Conservation (phyloP, 345 rosid species). For the Zanthoxylum bungeanum region DNA sequence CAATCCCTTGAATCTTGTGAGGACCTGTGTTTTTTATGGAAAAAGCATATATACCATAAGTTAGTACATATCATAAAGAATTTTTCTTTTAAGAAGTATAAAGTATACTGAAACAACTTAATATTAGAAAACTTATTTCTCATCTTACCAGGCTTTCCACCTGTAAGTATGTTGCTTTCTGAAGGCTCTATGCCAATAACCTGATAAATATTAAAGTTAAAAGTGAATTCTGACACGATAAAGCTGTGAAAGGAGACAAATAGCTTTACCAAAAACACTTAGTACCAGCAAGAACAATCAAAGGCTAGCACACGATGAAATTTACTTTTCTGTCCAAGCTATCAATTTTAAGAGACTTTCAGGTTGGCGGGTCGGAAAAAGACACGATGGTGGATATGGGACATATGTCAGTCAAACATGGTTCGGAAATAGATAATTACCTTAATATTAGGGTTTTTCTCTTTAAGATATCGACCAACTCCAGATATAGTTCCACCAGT, state of each 20-base stretch:
- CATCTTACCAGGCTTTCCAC: slow-evolving; percentile 76
- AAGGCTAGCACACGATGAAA: not conserved
- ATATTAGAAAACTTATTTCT: not conserved
- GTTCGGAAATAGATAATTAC: slow-evolving; percentile 26
- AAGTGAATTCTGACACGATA: not conserved
- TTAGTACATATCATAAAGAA: not conserved
- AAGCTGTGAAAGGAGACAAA: slow-evolving; percentile 7
- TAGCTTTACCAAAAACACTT: not conserved
- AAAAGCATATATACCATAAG: not conserved
- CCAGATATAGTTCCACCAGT: slow-evolving; percentile 91
- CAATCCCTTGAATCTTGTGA: slow-evolving; percentile 99
- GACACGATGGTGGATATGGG: not conserved
- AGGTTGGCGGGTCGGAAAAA: slow-evolving; percentile 1
- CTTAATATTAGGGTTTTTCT: slow-evolving; percentile 70
- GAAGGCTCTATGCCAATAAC: slow-evolving; percentile 82
- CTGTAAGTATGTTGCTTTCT: slow-evolving; percentile 78
- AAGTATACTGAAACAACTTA: not conserved
- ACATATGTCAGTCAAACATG: not conserved
- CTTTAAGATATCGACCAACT: slow-evolving; percentile 68
- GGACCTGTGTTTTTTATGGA: slow-evolving; percentile 56
- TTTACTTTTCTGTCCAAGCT: slow-evolving; percentile 8
- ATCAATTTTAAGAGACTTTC: slow-evolving; percentile 1
- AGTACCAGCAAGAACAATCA: not conserved
- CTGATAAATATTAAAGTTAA: slow-evolving; percentile 32
- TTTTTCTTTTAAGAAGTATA: not conserved